Percentiles rank a stretch among this genome's conserved stretches.
Evolutionary conservation across 2,329 filamentous ascomycete genomes (phyloP).

Genomic region (Phyllosticta ampelicida): DNA sequence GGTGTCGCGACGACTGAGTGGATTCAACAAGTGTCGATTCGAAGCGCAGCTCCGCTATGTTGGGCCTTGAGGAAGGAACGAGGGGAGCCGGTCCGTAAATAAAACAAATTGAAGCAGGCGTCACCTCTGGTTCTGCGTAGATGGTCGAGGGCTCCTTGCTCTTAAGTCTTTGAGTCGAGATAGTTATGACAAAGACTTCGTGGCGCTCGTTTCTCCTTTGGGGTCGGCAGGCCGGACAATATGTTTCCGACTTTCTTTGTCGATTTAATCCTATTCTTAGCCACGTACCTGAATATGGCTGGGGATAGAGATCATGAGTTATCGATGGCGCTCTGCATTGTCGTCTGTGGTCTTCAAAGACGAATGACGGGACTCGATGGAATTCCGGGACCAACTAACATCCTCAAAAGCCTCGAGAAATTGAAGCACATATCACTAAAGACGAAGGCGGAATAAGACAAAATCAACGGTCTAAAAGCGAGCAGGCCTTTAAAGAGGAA

Average conservation of each 20-base stretch:
- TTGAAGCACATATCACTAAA: too few species aligned
- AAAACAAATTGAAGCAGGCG: background rate
- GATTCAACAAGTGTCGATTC: constrained; percentile 1
- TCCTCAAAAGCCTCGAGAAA: too few species aligned
- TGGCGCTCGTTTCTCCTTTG: background rate
- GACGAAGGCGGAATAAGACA: too few species aligned
- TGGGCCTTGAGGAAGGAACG: constrained; percentile 5
- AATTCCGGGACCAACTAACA: background rate
- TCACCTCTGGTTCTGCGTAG: background rate
- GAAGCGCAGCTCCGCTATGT: constrained; percentile 12
- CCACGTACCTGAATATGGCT: background rate
- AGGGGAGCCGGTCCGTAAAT: background rate
- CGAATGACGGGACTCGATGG: background rate
- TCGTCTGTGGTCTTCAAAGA: background rate
- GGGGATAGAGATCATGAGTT: background rate
- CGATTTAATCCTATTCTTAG: background rate
- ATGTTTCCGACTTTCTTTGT: background rate
- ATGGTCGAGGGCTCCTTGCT: background rate
- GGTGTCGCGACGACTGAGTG: background rate
- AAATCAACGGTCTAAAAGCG: too few species aligned
- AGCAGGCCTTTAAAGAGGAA: too few species aligned
- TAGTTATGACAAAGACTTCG: background rate
- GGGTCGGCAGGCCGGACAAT: background rate
- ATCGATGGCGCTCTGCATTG: background rate
- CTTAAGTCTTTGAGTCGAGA: background rate